phyloP scores from a whole-genome alignment of 176 grass and related monocot species.

The Musa beccarii region DNA sequence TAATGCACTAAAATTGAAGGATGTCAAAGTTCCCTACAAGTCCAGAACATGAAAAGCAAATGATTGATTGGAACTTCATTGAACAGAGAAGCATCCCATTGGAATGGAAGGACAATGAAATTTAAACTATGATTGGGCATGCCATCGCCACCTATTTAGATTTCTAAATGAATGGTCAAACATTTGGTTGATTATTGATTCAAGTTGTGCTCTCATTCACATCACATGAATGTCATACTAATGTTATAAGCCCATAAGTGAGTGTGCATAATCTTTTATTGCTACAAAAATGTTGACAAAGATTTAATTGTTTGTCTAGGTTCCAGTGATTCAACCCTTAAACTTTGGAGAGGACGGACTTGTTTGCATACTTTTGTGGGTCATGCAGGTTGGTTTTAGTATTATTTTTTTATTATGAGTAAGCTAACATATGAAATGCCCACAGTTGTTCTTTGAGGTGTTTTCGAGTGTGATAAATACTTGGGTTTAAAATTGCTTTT shows the following conservation, averaged over 20 bases:
- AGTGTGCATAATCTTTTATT: background rate
- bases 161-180: background rate
- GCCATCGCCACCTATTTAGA: too few relatives aligned
- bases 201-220: background rate
- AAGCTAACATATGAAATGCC: background rate
- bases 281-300: too few relatives aligned
- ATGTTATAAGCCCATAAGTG: too few relatives aligned
- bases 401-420: background rate
- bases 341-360: too few relatives aligned
- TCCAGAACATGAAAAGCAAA: too few relatives aligned
- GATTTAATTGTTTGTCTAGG: too few relatives aligned
- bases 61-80: too few relatives aligned
- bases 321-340: too few relatives aligned
- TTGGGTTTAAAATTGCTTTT: background rate
- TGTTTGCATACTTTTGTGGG: too few relatives aligned
- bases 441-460: background rate
- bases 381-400: too few relatives aligned
- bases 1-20: too few relatives aligned
- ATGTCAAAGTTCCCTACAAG: too few relatives aligned
- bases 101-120: background rate
- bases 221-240: background rate
- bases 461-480: background rate
- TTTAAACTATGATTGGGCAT: background rate
- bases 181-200: background rate
- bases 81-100: background rate